These are phyloP conservation scores for Haematococcus sp. DNA, from an alignment of 139 green algal species.

Conservation along the genomic window DNA sequence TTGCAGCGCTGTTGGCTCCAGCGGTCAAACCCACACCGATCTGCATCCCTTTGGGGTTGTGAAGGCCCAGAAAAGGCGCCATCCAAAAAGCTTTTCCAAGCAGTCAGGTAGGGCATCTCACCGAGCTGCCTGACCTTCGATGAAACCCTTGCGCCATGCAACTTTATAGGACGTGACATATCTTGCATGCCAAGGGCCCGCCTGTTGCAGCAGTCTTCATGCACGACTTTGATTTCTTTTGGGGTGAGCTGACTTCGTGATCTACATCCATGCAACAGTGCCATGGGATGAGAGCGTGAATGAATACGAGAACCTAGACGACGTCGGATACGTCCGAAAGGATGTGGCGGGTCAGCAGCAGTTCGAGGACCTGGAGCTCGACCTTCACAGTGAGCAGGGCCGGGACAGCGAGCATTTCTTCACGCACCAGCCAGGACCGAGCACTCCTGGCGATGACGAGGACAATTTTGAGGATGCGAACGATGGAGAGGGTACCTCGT, in stretches of 20 bases:
- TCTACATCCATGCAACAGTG: constrained; percentile 3
- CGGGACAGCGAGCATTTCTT: constrained; percentile 31
- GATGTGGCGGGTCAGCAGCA: constrained; percentile 45
- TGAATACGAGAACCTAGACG: constrained; percentile 74
- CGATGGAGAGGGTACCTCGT: constrained; percentile 14
- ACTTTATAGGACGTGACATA: no score
- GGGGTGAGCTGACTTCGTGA: neutral
- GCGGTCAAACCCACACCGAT: no score
- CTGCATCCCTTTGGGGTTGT: no score
- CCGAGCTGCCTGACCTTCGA: constrained; percentile 7
- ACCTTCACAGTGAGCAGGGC: constrained; percentile 30
- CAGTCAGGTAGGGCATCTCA: neutral
- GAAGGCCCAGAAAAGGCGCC: no score
- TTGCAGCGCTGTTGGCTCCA: no score
- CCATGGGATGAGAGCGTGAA: constrained; percentile 50
- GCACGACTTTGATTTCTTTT: no score
- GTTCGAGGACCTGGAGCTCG: constrained; percentile 57
- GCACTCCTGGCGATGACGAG: constrained; percentile 17
- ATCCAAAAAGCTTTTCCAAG: no score
- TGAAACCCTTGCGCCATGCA: constrained; percentile 12
- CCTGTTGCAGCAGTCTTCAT: constrained; percentile 12
- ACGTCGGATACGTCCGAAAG: constrained; percentile 60
- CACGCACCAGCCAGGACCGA: constrained; percentile 20
- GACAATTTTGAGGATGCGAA: constrained; percentile 14
- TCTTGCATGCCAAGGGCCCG: neutral